These are phyloP conservation scores for Penicillium flavigenum DNA, from an alignment of 495 filamentous ascomycete species.

Conservation along the genomic window DNA sequence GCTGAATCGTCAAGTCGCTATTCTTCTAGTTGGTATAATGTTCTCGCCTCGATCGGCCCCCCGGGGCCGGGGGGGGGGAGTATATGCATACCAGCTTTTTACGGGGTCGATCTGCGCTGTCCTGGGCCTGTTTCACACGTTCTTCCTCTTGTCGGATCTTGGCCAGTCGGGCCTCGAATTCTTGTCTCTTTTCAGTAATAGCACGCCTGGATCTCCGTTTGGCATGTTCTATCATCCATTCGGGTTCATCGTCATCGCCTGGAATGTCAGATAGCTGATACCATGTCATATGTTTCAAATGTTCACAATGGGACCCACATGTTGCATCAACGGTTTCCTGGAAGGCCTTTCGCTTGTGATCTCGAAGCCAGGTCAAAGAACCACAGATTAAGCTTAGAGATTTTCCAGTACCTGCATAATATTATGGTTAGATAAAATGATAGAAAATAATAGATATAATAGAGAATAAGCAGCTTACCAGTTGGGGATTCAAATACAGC, in stretches of 20 bases:
- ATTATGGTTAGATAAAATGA: slow-evolving; percentile 12
- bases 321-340: slow-evolving; percentile 48
- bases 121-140: slow-evolving; percentile 49
- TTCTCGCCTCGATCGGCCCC: not conserved
- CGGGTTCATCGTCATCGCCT: slow-evolving; percentile 72
- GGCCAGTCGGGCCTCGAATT: slow-evolving; percentile 68
- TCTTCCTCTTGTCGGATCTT: slow-evolving; percentile 69
- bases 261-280: slow-evolving; percentile 15
- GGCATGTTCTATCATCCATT: slow-evolving; percentile 83
- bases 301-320: slow-evolving; percentile 26
- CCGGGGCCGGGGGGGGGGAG: too few species aligned
- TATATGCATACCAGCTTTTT: slow-evolving; percentile 51
- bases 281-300: slow-evolving; percentile 1
- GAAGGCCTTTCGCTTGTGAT: slow-evolving; percentile 69
- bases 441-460: not conserved
- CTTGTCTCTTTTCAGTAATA: slow-evolving; percentile 61
- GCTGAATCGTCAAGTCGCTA: slow-evolving; percentile 38
- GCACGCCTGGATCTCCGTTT: slow-evolving; percentile 64
- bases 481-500: slow-evolving; percentile 95
- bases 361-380: slow-evolving; percentile 88
- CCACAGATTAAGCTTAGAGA: slow-evolving; percentile 93
- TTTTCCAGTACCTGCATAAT: slow-evolving; percentile 65
- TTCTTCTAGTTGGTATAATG: not conserved
- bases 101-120: slow-evolving; percentile 45
- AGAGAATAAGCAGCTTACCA: slow-evolving; percentile 42